phyloP scores from a whole-genome alignment of 768 basidiomycete species.

The Serendipita sp. region DNA sequence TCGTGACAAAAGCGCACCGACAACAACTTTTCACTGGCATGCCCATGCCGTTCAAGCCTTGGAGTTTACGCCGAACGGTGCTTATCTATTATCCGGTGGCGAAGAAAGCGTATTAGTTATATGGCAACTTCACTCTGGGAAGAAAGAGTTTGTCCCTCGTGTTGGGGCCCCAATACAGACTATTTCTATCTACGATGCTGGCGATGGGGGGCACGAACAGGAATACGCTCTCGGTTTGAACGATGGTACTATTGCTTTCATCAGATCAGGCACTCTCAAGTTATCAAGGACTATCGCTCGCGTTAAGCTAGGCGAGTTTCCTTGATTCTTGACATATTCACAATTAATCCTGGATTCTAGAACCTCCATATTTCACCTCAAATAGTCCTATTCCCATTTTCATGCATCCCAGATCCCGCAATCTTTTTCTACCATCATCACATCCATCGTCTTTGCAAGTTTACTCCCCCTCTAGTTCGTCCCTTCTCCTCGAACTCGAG shows the following conservation, averaged over 20 bases:
- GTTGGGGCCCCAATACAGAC: constrained; percentile 73
- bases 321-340: background rate
- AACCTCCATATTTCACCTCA: constrained; percentile 21
- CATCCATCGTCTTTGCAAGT: constrained; percentile 92
- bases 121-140: constrained; percentile 84
- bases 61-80: constrained; percentile 76
- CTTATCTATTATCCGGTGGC: constrained; percentile 84
- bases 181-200: constrained; percentile 36
- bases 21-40: constrained; percentile 88
- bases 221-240: constrained; percentile 72
- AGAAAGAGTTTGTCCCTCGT: constrained; percentile 82
- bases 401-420: constrained; percentile 52
- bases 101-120: constrained; percentile 93
- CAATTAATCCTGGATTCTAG: constrained; percentile 14
- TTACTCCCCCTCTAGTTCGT: constrained; percentile 56
- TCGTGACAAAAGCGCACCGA: constrained; percentile 67
- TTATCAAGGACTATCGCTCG: constrained; percentile 56
- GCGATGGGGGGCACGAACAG: constrained; percentile 39
- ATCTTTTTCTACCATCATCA: constrained; percentile 78
- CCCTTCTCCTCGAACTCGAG: constrained; percentile 72
- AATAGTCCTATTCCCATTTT: constrained; percentile 42
- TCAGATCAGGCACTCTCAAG: constrained; percentile 55
- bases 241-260: constrained; percentile 66
- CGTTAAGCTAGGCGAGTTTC: constrained; percentile 46
- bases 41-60: constrained; percentile 82